Base-by-base conservation (phyloP, 257 asterid species). In the Ballota nigra region DNA sequence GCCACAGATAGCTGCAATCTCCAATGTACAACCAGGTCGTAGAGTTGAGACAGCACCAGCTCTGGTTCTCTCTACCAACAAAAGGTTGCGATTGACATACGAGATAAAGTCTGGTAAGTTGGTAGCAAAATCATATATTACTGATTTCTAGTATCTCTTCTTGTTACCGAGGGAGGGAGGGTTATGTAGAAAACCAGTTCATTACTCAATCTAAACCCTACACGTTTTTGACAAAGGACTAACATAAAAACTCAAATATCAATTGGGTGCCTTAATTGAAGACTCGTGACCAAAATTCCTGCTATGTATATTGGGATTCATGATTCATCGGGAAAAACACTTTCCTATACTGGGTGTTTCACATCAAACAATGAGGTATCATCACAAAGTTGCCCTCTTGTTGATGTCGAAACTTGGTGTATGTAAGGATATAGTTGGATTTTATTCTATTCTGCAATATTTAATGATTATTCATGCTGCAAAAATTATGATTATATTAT, bases 11-110 rank as follows among this genome's bases (percentile, higher is more conserved):
- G 88, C 94, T 85, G 83, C 92, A 66, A 73, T 83, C 47, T 82
- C 91, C 68, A 73, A 82, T 75, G 82, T 87, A 78, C 98, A 88
- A 76, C 87, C 89, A 72, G 92, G 96, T 79, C 94, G 89, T 59
- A 83, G 97, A 69, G 88, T 95, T 79, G 98, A 95, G 86, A 88
- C 87, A 4, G 92, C 98, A 83, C 81, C 94, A 68, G 71, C 77
- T 70, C 84, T 95, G 84, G 87, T 82, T 68, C 91, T 95, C 77
- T 75, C 81, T 24, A 70, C 97, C 16, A 89, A 88, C 84, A 95
- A 83, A 83, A 92, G 99, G 99, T 76, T 92, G 79, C 92, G 98
- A 29, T 78, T 92, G 84, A 92, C 96, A 13, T 88, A 89, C 63
- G 94, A 92, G 71, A 85, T 95, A 23, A 89, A 79, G 77, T 87